These are phyloP conservation scores for Dalbergia cultrata DNA, from an alignment of 306 rosid species.

Conservation along the genomic window DNA sequence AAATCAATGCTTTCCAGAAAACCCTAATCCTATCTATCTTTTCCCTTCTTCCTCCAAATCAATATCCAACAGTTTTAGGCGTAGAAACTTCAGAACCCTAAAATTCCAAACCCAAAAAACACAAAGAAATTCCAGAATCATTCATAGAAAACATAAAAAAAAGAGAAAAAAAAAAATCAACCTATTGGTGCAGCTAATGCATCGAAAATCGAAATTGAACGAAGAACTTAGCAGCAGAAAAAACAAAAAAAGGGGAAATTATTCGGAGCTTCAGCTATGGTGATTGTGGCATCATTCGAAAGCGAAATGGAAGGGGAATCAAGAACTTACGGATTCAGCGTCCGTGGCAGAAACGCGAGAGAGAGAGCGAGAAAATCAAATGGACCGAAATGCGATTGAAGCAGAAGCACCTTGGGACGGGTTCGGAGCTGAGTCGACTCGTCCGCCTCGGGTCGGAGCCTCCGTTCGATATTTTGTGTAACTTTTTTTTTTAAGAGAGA, in stretches of 20 bases:
- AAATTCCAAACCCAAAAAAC: constrained; percentile 48
- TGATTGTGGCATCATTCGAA: constrained; percentile 51
- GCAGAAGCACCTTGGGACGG: constrained; percentile 28
- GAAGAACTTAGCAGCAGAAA: constrained; percentile 41
- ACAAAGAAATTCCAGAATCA: constrained; percentile 49
- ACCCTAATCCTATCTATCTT: constrained; percentile 62
- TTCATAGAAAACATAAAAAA: constrained; percentile 1
- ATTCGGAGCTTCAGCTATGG: constrained; percentile 36
- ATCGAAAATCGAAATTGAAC: background rate
- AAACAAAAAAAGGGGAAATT: constrained; percentile 7
- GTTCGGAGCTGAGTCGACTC: constrained; percentile 50
- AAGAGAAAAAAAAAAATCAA: constrained; percentile 25
- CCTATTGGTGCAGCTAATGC: constrained; percentile 50
- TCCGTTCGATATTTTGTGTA: constrained; percentile 51
- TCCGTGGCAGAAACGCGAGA: constrained; percentile 22
- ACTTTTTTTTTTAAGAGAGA: constrained; percentile 39
- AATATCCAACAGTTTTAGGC: constrained; percentile 46
- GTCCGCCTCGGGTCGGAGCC: constrained; percentile 56
- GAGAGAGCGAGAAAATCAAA: constrained; percentile 43
- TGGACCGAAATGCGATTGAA: constrained; percentile 52
- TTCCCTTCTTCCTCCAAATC: constrained; percentile 41
- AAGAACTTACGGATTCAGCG: constrained; percentile 62
- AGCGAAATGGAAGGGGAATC: constrained; percentile 47
- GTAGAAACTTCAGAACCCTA: constrained; percentile 78
- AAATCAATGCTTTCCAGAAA: constrained; percentile 56